Conservation (phyloP, 2,329 filamentous ascomycete genomes). For the Trichoderma atrobrunneum region DNA sequence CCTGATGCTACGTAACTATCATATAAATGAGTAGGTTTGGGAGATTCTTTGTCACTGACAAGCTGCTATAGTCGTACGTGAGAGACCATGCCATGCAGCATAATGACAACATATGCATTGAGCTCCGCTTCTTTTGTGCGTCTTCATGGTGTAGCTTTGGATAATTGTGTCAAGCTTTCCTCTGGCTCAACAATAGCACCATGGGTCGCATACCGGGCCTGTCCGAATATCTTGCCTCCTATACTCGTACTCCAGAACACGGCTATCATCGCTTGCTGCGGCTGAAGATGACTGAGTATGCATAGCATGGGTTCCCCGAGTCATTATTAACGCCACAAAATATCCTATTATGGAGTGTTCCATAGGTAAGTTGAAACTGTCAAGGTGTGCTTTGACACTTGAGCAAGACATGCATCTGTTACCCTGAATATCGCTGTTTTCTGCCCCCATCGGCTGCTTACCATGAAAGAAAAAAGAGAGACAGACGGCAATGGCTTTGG, state of each 20-base stretch:
- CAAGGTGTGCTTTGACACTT: neutral
- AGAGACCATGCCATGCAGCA: neutral
- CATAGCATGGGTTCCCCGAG: neutral
- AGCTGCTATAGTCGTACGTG: neutral
- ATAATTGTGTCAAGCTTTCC: neutral
- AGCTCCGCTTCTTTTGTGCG: neutral
- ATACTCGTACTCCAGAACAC: neutral
- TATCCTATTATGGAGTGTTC: neutral
- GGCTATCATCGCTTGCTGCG: neutral
- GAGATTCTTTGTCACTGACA: neutral
- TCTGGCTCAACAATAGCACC: neutral
- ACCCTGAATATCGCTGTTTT: neutral
- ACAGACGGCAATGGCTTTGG: neutral
- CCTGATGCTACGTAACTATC: neutral
- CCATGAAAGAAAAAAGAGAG: neutral
- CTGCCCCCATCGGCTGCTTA: neutral
- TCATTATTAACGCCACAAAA: neutral
- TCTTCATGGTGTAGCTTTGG: neutral
- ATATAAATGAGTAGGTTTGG: neutral
- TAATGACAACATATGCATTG: neutral
- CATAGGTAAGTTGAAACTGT: neutral
- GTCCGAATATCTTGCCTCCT: neutral
- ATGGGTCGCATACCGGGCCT: neutral
- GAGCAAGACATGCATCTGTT: neutral
- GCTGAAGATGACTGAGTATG: neutral